Evolutionary conservation across 1,284 basidiomycete genomes (phyloP).

Genomic region (Boletellus dicymbophilus): DNA sequence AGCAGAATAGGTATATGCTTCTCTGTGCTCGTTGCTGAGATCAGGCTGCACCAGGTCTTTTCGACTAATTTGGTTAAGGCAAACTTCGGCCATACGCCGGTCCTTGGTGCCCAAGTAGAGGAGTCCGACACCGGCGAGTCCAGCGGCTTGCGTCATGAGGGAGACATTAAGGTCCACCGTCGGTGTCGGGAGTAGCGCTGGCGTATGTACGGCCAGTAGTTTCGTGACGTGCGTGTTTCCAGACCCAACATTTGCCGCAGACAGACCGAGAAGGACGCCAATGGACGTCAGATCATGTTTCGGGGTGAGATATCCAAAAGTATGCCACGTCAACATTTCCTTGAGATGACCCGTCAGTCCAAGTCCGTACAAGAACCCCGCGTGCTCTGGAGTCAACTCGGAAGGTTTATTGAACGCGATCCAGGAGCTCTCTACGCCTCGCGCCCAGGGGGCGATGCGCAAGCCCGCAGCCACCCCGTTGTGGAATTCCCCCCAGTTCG

Average conservation of each 20-base stretch:
- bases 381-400: slow-evolving; percentile 88
- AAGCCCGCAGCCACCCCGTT: slow-evolving; percentile 94
- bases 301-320: slow-evolving; percentile 89
- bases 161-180: slow-evolving; percentile 89
- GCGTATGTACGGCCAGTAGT: slow-evolving; percentile 90
- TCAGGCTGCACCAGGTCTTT: slow-evolving; percentile 80
- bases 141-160: slow-evolving; percentile 88
- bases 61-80: slow-evolving; percentile 82
- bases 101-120: slow-evolving; percentile 89
- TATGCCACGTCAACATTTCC: slow-evolving; percentile 87
- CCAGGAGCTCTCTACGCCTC: slow-evolving; percentile 86
- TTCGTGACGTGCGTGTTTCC: slow-evolving; percentile 88
- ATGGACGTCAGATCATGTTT: slow-evolving; percentile 96
- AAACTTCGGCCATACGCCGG: slow-evolving; percentile 90
- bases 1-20: slow-evolving; percentile 90
- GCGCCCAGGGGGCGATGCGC: slow-evolving; percentile 76
- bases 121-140: slow-evolving; percentile 87
- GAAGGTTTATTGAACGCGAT: slow-evolving; percentile 91
- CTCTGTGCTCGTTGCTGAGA: slow-evolving; percentile 81
- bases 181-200: slow-evolving; percentile 87
- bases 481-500: slow-evolving; percentile 96
- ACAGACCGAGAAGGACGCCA: slow-evolving; percentile 89
- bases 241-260: slow-evolving; percentile 90
- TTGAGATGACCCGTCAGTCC: slow-evolving; percentile 91
- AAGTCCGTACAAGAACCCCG: slow-evolving; percentile 92